phyloP scores from a whole-genome alignment of 139 green algal species.

The Chlamydomonas sp. region DNA sequence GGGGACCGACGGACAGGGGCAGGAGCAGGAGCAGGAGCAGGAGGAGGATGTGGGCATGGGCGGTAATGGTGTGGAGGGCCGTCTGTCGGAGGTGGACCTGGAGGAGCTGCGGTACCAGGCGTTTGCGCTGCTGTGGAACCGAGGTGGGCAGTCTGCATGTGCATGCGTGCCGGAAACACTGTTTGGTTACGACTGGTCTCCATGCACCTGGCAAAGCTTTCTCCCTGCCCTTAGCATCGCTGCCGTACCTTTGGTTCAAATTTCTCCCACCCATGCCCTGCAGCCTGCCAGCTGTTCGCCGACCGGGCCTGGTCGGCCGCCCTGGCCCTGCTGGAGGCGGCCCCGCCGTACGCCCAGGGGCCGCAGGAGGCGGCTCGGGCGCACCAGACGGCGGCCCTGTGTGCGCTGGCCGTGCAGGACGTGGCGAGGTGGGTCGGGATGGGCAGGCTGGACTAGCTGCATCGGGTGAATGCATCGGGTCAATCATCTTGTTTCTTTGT shows the following conservation, averaged over 20 bases:
- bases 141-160: background rate
- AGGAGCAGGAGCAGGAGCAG: too few relatives aligned
- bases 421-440: background rate
- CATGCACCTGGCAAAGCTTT: background rate
- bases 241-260: too few relatives aligned
- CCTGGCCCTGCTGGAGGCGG: conserved; percentile 8
- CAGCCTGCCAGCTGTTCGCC: conserved; percentile 24
- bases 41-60: background rate
- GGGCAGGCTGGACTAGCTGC: background rate
- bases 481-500: background rate
- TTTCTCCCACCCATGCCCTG: background rate
- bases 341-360: background rate
- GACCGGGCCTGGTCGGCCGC: background rate
- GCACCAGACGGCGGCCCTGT: conserved; percentile 17
- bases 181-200: too few relatives aligned
- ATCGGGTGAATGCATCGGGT: background rate
- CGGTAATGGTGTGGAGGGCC: background rate
- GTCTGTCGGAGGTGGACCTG: background rate
- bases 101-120: background rate
- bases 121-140: conserved; percentile 29
- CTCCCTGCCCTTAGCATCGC: background rate
- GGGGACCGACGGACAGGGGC: too few relatives aligned
- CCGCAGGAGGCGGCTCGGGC: background rate
- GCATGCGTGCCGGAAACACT: too few relatives aligned
- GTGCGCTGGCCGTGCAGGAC: conserved; percentile 17